phyloP scores from a whole-genome alignment of 2,329 filamentous ascomycete genomes.

The Pyrenochaeta sp. region DNA sequence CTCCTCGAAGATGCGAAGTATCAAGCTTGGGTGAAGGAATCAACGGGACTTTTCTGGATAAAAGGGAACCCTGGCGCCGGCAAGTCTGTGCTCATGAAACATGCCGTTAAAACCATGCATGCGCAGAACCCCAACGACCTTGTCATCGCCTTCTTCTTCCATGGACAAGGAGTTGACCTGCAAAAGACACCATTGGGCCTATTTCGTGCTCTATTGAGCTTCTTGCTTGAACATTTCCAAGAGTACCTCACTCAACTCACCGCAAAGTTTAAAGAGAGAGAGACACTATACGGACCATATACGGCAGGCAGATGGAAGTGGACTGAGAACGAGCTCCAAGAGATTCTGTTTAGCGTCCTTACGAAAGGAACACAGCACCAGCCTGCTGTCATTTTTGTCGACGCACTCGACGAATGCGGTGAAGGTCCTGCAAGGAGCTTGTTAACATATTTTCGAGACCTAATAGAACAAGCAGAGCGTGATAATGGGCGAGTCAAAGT shows the following conservation, averaged over 20 bases:
- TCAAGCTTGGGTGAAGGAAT: slow-evolving; percentile 42
- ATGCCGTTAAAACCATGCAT: slow-evolving; percentile 30
- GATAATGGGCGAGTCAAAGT: slow-evolving; percentile 31
- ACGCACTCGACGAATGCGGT: slow-evolving; percentile 22
- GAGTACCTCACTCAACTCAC: slow-evolving; percentile 16
- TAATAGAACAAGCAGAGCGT: slow-evolving; percentile 16
- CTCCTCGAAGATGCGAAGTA: slow-evolving; percentile 46
- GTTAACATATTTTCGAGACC: slow-evolving; percentile 15
- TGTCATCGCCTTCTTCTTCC: slow-evolving; percentile 28
- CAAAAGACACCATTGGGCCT: slow-evolving; percentile 23
- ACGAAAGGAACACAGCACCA: slow-evolving; percentile 6
- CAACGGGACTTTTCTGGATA: slow-evolving; percentile 55
- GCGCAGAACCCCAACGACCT: neutral
- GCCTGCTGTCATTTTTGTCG: slow-evolving; percentile 19
- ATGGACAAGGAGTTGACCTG: slow-evolving; percentile 21
- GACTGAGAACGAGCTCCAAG: slow-evolving; percentile 20
- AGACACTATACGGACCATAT: slow-evolving; percentile 16
- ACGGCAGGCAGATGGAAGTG: slow-evolving; percentile 17
- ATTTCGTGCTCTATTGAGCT: slow-evolving; percentile 24
- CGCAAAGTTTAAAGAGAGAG: slow-evolving; percentile 13
- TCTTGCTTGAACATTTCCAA: slow-evolving; percentile 13
- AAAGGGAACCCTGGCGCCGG: slow-evolving; percentile 40
- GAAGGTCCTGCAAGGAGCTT: slow-evolving; percentile 16
- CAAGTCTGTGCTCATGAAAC: slow-evolving; percentile 55
- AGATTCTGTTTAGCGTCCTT: slow-evolving; percentile 15